Conservation (phyloP, 2,329 filamentous ascomycete species). For the Curvularia eragrostidis region DNA sequence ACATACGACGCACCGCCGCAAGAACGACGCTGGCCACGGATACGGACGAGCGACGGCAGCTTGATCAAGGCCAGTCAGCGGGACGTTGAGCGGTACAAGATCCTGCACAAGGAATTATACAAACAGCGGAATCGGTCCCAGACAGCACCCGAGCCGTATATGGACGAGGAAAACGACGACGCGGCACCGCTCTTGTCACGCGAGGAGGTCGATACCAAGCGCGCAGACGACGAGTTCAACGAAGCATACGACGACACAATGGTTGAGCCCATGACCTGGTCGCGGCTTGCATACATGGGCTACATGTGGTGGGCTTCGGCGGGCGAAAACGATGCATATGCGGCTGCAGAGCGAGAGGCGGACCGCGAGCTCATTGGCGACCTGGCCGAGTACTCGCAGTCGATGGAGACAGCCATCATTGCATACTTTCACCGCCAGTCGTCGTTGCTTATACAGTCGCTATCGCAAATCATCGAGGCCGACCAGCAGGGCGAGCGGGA, state of each 20-base stretch:
- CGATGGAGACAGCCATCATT: conserved; percentile 72
- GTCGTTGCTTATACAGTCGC: conserved; percentile 65
- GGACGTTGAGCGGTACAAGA: conserved; percentile 75
- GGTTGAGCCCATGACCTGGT: conserved; percentile 67
- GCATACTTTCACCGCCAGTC: conserved; percentile 84
- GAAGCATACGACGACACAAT: conserved; percentile 49
- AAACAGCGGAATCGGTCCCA: conserved; percentile 38
- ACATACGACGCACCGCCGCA: conserved; percentile 59
- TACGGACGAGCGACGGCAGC: conserved; percentile 68
- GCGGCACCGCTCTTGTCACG: conserved; percentile 30
- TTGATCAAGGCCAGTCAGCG: conserved; percentile 86
- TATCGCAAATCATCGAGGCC: conserved; percentile 68
- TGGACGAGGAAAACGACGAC: conserved; percentile 35
- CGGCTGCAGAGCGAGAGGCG: conserved; percentile 62
- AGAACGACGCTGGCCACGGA: conserved; percentile 75
- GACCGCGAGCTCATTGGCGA: conserved; percentile 55
- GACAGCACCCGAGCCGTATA: conserved; percentile 28
- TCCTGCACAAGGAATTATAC: conserved; percentile 46
- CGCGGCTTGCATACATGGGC: conserved; percentile 77
- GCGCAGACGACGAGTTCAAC: conserved; percentile 45
- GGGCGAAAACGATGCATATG: conserved; percentile 69
- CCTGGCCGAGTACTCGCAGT: conserved; percentile 52
- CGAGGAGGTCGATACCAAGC: conserved; percentile 34
- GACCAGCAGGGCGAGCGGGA: conserved; percentile 52
- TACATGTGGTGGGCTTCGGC: conserved; percentile 93